Conservation (phyloP, 805 yeast genomes). For the Candida boidinii region DNA sequence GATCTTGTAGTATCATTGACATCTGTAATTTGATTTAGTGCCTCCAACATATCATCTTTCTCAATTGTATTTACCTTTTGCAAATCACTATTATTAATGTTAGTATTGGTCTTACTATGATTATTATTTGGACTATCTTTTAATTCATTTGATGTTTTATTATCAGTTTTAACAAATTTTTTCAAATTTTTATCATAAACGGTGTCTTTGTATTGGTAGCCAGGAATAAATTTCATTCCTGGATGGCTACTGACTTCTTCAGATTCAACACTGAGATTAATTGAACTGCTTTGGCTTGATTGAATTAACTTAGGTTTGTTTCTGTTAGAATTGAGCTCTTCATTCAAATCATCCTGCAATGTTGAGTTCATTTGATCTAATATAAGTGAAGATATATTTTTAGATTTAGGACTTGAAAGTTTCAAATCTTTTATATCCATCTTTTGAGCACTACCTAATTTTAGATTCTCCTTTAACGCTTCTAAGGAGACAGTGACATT, state of each 20-base stretch:
- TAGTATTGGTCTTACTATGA: slow-evolving; percentile 2
- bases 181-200: slow-evolving; percentile 18
- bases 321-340: too few species aligned
- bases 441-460: slow-evolving; percentile 1
- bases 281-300: too few species aligned
- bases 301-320: too few species aligned
- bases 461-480: too few species aligned
- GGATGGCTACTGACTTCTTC: slow-evolving; percentile 6
- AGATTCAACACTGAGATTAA: too few species aligned
- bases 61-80: too few species aligned
- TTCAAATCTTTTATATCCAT: slow-evolving; percentile 5
- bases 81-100: too few species aligned
- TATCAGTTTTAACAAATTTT: slow-evolving; percentile 15
- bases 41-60: slow-evolving; percentile 7
- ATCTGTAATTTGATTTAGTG: slow-evolving; percentile 15
- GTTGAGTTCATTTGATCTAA: too few species aligned
- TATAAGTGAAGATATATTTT: background rate
- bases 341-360: too few species aligned
- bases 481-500: too few species aligned
- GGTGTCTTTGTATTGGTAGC: slow-evolving; percentile 22
- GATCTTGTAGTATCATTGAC: slow-evolving; percentile 4
- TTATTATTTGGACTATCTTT: background rate
- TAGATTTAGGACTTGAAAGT: slow-evolving; percentile 14
- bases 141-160: too few species aligned
- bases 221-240: slow-evolving; percentile 23